Conservation (phyloP, 495 filamentous ascomycete genomes). For the Neurospora terricola region DNA sequence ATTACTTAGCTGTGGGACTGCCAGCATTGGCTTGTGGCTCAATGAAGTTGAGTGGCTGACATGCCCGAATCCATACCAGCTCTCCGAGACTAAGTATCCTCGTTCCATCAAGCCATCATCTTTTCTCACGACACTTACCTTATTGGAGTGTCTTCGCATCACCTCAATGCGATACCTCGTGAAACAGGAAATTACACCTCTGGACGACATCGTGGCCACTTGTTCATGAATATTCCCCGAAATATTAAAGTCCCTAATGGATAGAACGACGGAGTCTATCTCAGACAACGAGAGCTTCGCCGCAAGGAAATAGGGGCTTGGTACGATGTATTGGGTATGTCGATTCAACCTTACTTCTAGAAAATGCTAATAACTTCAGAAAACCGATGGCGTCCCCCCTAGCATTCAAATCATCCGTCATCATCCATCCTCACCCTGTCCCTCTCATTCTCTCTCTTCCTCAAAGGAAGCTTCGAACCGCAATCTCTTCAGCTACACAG, state of each 20-base stretch:
- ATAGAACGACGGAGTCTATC: not conserved
- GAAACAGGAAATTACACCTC: not conserved
- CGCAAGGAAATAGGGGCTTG: not conserved
- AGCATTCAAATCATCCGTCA: not conserved
- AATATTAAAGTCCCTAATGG: accelerated
- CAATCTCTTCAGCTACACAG: not conserved
- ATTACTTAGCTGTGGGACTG: not conserved
- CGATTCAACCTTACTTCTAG: not conserved
- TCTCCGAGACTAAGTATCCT: not conserved
- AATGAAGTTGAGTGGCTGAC: not conserved
- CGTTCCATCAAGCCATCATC: not conserved
- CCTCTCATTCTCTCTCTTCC: not conserved
- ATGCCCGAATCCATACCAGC: not conserved
- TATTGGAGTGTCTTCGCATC: not conserved
- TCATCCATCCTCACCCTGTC: not conserved
- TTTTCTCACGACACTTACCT: not conserved
- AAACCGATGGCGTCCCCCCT: not conserved
- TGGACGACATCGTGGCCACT: not conserved
- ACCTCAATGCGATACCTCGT: not conserved
- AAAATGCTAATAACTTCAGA: not conserved
- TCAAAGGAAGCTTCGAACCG: not conserved
- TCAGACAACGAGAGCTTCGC: not conserved
- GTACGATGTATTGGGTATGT: not conserved
- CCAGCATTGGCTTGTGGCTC: not conserved
- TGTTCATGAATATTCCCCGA: not conserved